Evolutionary conservation across 192 early-diverging fungal species (phyloP), one percentile per base, ranked within the genome.

Genomic region (Rhizophagus sp.): DNA sequence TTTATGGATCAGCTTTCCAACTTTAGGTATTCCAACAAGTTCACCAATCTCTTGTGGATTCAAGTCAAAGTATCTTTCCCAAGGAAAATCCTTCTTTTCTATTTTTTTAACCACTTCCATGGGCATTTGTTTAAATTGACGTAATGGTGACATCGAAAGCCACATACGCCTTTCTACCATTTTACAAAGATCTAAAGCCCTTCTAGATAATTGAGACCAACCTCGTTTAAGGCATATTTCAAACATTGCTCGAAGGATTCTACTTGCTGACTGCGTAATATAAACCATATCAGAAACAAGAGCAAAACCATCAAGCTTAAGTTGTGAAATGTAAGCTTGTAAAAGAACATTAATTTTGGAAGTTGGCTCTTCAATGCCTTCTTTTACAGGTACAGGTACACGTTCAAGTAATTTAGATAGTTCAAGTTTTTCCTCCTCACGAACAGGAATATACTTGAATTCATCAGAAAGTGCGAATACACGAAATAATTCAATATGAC

Each of bases 251-350:
- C 98, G 92, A 41, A 98, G 85, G 70, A 99, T 96, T 78, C 98
- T 91, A 0, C 92, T 92, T 22, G 96, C 97, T 75, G 93, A 95
- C 86, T 99, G 97, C 22, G 98, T 98, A 24, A 99, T 96, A 88
- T 96, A 98, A 1, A 97, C 97, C 95, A 97, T 96, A 78, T 99
- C 98, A n/a, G 96, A 91, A 77, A 96, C 95, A 50, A 99, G 87
- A 13, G 98, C 97, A 85, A 99, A 97, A 1, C 97, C 97, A 47
- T 97, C 92, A 47, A 99, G 80, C 75, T 94, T 93, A 44, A 99
- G 90, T 78, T 96, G 93, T n/a, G 97, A 97, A 66, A 99, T 97
- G 84, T 99, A 95, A 1, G 95, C 88, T 83, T 99, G 98, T 39
- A 99, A 87, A 52, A 99, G 84, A 30, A 96, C 95, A 81, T 96